These are phyloP conservation scores for Citrus reticulata DNA, from an alignment of 345 rosid species.

Conservation along the genomic window DNA sequence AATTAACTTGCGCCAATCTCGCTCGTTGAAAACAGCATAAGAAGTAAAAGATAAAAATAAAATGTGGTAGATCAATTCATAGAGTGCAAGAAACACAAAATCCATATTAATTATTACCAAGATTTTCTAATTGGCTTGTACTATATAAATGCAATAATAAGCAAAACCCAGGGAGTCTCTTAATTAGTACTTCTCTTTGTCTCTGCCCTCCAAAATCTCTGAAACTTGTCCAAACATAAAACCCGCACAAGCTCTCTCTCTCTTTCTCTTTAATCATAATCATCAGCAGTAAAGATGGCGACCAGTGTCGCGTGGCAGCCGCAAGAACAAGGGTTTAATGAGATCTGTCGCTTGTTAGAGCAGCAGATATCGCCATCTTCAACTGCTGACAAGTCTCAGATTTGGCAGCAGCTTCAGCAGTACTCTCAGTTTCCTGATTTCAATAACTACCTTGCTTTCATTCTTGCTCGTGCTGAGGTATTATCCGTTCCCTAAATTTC, in stretches of 20 bases:
- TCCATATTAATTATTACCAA: background rate
- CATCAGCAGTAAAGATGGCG: constrained; percentile 32
- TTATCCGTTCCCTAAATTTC: background rate
- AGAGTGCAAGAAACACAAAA: too few relatives aligned
- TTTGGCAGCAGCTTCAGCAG: constrained; percentile 92
- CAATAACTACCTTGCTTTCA: constrained; percentile 92
- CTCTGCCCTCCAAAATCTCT: constrained; percentile 12
- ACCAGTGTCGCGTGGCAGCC: constrained; percentile 73
- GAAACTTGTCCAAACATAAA: constrained; percentile 10
- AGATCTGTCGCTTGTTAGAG: constrained; percentile 81
- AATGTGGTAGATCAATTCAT: too few relatives aligned
- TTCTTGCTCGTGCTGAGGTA: constrained; percentile 89
- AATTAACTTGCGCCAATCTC: too few relatives aligned
- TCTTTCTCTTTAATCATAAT: background rate
- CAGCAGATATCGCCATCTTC: constrained; percentile 90
- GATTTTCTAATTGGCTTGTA: background rate
- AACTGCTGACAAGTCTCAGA: constrained; percentile 80
- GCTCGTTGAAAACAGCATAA: too few relatives aligned
- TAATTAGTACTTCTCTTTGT: background rate
- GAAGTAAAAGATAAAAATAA: too few relatives aligned
- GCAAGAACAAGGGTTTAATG: constrained; percentile 70
- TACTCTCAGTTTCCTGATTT: constrained; percentile 92
- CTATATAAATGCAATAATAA: background rate
- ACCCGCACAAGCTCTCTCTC: too few relatives aligned
- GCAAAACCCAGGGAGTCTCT: background rate